These are phyloP conservation scores for Chloromonas sp. DNA, from an alignment of 163 green algal genomes.

Conservation along the genomic window DNA sequence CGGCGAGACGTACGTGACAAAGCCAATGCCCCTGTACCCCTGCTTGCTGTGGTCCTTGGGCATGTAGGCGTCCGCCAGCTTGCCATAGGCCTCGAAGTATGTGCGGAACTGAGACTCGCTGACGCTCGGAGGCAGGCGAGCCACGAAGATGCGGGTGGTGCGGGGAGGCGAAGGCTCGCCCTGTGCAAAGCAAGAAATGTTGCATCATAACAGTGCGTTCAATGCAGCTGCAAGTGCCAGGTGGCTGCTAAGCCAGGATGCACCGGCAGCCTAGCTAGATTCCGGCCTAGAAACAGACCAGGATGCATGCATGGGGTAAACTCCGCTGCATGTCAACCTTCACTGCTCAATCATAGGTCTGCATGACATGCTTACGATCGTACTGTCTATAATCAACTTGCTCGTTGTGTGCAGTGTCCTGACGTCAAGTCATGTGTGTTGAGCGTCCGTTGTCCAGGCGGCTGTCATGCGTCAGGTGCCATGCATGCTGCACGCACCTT, in stretches of 20 bases:
- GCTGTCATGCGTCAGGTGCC: not conserved
- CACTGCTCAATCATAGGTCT: too few species aligned
- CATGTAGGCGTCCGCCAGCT: slow-evolving; percentile 66
- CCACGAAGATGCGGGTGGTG: slow-evolving; percentile 84
- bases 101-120: slow-evolving; percentile 67
- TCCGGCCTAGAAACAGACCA: too few species aligned
- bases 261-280: too few species aligned
- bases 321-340: too few species aligned
- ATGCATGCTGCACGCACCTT: slow-evolving; percentile 35
- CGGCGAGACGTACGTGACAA: slow-evolving; percentile 73
- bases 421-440: too few species aligned
- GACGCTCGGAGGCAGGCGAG: slow-evolving; percentile 71
- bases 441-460: not conserved
- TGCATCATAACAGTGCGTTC: too few species aligned
- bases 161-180: slow-evolving; percentile 36
- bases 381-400: too few species aligned
- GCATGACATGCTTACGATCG: too few species aligned
- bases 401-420: too few species aligned
- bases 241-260: too few species aligned
- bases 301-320: too few species aligned
- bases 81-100: slow-evolving; percentile 84
- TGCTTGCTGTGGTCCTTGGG: slow-evolving; percentile 52
- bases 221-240: too few species aligned
- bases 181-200: slow-evolving; percentile 14
- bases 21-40: slow-evolving; percentile 80